Percentiles rank a stretch among this genome's conserved stretches.
These are phyloP conservation scores for Trametes polyzona DNA, from an alignment of 1,284 basidiomycete species.

Conservation along the genomic window DNA sequence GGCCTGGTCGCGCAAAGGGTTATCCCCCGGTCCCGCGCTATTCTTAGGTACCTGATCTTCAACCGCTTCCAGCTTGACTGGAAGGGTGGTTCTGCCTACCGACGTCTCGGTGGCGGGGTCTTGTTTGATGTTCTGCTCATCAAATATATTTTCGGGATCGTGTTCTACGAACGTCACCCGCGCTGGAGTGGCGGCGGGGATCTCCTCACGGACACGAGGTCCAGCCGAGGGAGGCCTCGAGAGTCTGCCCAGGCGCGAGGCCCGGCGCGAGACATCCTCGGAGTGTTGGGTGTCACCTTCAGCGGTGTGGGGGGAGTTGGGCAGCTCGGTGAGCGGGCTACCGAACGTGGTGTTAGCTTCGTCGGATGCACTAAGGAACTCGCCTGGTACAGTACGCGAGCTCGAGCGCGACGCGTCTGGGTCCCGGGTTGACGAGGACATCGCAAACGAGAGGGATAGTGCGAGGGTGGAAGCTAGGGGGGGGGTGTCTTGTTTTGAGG, in stretches of 20 bases:
- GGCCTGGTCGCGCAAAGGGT: too few relatives aligned
- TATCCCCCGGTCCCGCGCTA: too few relatives aligned
- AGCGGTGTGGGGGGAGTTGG: too few relatives aligned
- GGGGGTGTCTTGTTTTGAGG: not conserved
- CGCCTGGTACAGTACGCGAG: not conserved
- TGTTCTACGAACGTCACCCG: not conserved
- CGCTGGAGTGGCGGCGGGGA: not conserved
- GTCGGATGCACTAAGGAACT: not conserved
- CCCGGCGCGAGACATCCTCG: not conserved
- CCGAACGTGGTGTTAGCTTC: not conserved
- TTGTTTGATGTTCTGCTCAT: not conserved
- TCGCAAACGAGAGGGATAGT: too few relatives aligned
- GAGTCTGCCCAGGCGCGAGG: not conserved
- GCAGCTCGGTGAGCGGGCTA: not conserved
- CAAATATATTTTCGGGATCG: not conserved
- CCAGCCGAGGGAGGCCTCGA: not conserved
- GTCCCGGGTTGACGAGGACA: too few relatives aligned
- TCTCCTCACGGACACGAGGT: not conserved
- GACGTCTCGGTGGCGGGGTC: too few relatives aligned
- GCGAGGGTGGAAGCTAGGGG: not conserved
- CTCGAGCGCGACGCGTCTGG: too few relatives aligned
- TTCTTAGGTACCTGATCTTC: not conserved
- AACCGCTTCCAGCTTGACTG: not conserved
- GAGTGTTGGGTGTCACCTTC: too few relatives aligned
- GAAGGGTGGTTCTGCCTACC: too few relatives aligned